Conservation (phyloP, 306 rosid genomes). For the Potentilla sterilis region DNA sequence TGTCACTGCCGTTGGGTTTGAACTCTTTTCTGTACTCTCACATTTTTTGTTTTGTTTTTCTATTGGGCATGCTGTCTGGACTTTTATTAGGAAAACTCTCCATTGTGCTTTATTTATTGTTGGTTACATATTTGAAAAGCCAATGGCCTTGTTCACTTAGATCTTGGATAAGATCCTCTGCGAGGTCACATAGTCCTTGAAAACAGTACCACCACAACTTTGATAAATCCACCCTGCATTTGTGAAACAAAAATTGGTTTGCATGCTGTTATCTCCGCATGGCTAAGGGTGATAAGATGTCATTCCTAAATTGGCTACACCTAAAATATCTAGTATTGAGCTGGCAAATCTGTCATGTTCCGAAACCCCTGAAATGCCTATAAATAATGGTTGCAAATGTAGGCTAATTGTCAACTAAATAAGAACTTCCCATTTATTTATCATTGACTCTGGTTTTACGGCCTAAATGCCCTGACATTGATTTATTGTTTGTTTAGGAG, state of each 20-base stretch:
- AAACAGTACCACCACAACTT: constrained; percentile 15
- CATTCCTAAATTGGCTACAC: background rate
- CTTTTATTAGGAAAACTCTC: constrained; percentile 2
- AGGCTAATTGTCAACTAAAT: constrained; percentile 6
- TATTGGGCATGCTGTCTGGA: constrained; percentile 14
- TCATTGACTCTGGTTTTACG: background rate
- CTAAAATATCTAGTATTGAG: background rate
- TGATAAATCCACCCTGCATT: constrained; percentile 1
- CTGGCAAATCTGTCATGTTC: background rate
- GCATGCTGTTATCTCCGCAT: background rate
- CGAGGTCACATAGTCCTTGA: constrained; percentile 9
- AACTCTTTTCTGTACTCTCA: constrained; percentile 30
- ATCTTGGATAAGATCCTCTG: constrained; percentile 21
- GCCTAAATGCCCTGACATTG: constrained; percentile 6
- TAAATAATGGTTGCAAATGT: constrained; percentile 7
- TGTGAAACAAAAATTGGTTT: background rate
- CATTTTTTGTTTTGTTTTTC: constrained; percentile 12
- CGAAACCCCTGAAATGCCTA: background rate
- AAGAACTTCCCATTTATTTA: background rate
- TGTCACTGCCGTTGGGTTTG: constrained; percentile 67
- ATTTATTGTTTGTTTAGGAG: constrained; percentile 56
- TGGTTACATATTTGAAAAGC: background rate
- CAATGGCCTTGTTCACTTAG: constrained; percentile 18
- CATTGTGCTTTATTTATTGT: constrained; percentile 4
- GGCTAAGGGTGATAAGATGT: background rate